These are phyloP conservation scores for Fusarium sp. DNA, from an alignment of 2,329 filamentous ascomycete species.

Conservation along the genomic window DNA sequence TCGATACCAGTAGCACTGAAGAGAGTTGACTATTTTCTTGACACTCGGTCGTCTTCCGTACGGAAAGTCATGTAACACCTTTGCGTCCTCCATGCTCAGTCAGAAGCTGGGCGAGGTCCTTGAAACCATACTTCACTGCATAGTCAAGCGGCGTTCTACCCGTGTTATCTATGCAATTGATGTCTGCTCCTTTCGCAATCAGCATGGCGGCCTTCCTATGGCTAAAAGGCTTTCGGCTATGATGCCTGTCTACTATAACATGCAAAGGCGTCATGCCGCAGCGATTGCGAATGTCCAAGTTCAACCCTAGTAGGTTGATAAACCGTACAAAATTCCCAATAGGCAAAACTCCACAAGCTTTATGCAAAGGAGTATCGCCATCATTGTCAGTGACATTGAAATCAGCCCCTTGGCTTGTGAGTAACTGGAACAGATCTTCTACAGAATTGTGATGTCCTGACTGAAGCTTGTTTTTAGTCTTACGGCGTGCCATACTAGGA, in stretches of 20 bases:
- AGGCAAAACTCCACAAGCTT: too few relatives aligned
- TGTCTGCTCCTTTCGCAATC: not conserved
- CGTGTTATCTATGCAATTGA: not conserved
- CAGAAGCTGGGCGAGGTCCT: rapidly evolving
- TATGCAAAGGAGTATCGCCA: not conserved
- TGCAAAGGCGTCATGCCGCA: not conserved
- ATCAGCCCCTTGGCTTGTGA: rapidly evolving
- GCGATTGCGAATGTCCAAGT: not conserved
- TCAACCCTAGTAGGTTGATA: rapidly evolving
- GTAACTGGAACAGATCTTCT: rapidly evolving
- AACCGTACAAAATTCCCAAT: not conserved
- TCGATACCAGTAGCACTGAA: too few relatives aligned
- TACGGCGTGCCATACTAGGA: too few relatives aligned
- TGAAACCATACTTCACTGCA: rapidly evolving
- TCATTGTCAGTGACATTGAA: rapidly evolving
- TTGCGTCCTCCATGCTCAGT: rapidly evolving
- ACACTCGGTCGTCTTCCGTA: too few relatives aligned
- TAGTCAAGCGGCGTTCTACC: too few relatives aligned
- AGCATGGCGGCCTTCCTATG: rapidly evolving
- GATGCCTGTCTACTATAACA: rapidly evolving
- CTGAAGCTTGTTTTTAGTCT: too few relatives aligned
- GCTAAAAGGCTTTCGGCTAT: too few relatives aligned
- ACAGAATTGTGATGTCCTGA: too few relatives aligned
- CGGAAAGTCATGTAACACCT: too few relatives aligned
- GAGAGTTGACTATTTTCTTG: too few relatives aligned